These are phyloP conservation scores for Hyphopichia khmerensis DNA, from an alignment of 1,139 yeast genomes.

Conservation along the genomic window DNA sequence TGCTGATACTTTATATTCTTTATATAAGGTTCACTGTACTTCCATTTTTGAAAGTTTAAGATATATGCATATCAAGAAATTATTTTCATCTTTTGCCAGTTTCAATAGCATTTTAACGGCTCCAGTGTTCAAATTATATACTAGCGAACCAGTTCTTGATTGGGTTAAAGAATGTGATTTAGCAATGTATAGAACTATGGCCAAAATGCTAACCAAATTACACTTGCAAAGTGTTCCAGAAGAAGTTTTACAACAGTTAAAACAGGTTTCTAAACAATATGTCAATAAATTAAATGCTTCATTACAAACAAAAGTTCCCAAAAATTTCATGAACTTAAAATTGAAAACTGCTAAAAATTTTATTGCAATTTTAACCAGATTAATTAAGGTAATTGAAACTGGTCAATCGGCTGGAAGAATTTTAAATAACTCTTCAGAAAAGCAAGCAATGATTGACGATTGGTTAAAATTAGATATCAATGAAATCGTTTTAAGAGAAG, in stretches of 20 bases:
- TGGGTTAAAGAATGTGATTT: conserved; percentile 73
- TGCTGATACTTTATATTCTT: conserved; percentile 58
- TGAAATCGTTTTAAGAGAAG: conserved; percentile 52
- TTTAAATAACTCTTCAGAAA: conserved; percentile 45
- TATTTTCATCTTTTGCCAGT: conserved; percentile 52
- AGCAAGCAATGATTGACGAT: conserved; percentile 55
- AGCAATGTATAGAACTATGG: conserved; percentile 58
- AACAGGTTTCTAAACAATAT: conserved; percentile 43
- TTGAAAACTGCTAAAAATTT: conserved; percentile 57
- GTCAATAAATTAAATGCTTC: conserved; percentile 37
- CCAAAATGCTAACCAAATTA: conserved; percentile 64
- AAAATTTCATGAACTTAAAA: conserved; percentile 50
- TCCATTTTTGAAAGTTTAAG: conserved; percentile 64
- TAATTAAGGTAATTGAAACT: conserved; percentile 59
- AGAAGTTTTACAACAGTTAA: conserved; percentile 51
- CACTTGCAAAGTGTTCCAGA: conserved; percentile 63
- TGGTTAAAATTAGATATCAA: conserved; percentile 58
- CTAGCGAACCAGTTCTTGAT: conserved; percentile 45
- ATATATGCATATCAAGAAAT: conserved; percentile 62
- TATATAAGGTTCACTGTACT: conserved; percentile 64
- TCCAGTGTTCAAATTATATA: conserved; percentile 62
- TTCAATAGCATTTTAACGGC: conserved; percentile 63
- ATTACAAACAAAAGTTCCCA: conserved; percentile 48
- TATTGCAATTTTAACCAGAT: conserved; percentile 53
- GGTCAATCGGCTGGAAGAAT: conserved; percentile 56